Base-by-base conservation (phyloP, 768 basidiomycete species). In the Trametes meyenii region DNA sequence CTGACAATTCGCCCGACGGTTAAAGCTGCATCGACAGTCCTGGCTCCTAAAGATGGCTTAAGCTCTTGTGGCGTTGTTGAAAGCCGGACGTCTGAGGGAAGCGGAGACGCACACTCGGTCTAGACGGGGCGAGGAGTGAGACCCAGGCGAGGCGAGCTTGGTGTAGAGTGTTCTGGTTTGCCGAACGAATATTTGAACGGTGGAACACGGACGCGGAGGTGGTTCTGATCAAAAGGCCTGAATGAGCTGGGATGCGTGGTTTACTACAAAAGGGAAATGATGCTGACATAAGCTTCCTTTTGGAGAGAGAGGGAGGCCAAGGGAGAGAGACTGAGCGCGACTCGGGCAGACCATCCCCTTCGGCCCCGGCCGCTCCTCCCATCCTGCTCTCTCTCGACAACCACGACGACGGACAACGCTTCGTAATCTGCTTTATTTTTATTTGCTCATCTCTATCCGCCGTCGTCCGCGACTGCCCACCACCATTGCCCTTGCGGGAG, bases 161-260 rank as follows among this genome's bases (percentile, higher is more conserved):
- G 57, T 29, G 57, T 58, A 51, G 57, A 45, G 49, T 58, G 57
- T 23, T 58, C 57, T 58, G 49, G 57, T 33, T 33, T 33, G 29
- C 8, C 29, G 29, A 33, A 39, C 57, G 17, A n/a, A 13, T 46
- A 23, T 46, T 40, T 40, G 26, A 33, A 33, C 33, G 45, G 1
- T 46, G 44, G 36, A 38, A 46, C 45, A 21, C 44, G 44, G 19
- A 21, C 17, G 19, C 19, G 24, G 19, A 19, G 8, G 21, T 23
- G 4, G 29, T 33, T 33, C 29, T 33, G 29, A 33, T 33, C 29
- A 33, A 33, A 33, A 8, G 8, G 3, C 8, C 29, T 33, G 29
- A 33, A 33, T 33, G 43, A 46, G 21, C 45, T 14, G 21, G 45
- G 6, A 46, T 11, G 6, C 10, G 1, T 11, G 3, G 14, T 5